These are phyloP conservation scores for Fusarium aywerte DNA, from an alignment of 2,329 filamentous ascomycete species.

Conservation along the genomic window DNA sequence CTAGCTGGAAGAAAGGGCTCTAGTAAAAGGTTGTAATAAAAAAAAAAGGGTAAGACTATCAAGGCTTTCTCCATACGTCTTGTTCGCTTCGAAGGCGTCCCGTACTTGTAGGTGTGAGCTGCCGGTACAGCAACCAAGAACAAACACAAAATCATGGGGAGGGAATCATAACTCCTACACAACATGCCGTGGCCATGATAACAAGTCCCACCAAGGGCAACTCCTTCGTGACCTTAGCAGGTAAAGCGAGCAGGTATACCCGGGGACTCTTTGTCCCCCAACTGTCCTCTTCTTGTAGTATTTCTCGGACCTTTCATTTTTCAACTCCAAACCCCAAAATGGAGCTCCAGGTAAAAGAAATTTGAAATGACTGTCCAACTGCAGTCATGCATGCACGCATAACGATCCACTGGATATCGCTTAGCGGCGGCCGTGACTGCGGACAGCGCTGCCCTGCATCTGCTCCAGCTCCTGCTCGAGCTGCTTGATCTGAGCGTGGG, in stretches of 20 bases:
- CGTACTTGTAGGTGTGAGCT: slow-evolving; percentile 40
- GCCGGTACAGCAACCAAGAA: slow-evolving; percentile 40
- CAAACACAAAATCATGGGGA: slow-evolving; percentile 40
- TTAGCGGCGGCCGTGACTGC: slow-evolving; percentile 93
- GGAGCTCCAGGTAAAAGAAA: slow-evolving; percentile 46
- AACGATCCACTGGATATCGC: slow-evolving; percentile 11
- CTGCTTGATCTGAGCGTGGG: slow-evolving; percentile 92
- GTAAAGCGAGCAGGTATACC: slow-evolving; percentile 46
- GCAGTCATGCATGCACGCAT: slow-evolving; percentile 43
- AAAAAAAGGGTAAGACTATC: slow-evolving; percentile 54
- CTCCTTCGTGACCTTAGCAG: slow-evolving; percentile 23
- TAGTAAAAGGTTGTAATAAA: slow-evolving; percentile 49
- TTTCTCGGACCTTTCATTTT: slow-evolving; percentile 49
- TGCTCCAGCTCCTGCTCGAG: slow-evolving; percentile 91
- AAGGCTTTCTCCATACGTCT: slow-evolving; percentile 48
- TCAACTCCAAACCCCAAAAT: slow-evolving; percentile 52
- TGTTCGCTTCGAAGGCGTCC: slow-evolving; percentile 41
- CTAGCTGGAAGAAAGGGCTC: slow-evolving; percentile 51
- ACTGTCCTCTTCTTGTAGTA: slow-evolving; percentile 45
- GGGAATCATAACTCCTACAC: slow-evolving; percentile 46
- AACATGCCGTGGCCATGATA: slow-evolving; percentile 39
- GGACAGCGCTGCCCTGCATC: slow-evolving; percentile 89
- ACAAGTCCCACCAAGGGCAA: slow-evolving; percentile 29
- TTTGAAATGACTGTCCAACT: slow-evolving; percentile 46
- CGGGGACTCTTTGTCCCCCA: slow-evolving; percentile 43